Percentiles rank a stretch among this genome's conserved stretches.
Evolutionary conservation across 768 basidiomycete species (phyloP).

Genomic region (Lentinula detonsa): DNA sequence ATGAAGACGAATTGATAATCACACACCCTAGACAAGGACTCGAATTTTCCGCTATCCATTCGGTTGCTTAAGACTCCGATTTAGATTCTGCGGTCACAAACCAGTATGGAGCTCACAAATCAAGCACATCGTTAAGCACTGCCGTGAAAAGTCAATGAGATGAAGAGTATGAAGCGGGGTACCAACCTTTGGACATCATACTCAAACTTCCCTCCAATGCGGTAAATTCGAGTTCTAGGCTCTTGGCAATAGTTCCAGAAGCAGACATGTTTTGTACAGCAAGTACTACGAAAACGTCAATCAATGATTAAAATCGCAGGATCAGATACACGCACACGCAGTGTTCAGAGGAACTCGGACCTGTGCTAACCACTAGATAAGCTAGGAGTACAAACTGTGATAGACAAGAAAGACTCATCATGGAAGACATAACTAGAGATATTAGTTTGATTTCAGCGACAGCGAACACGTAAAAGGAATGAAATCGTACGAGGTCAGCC

Average conservation of each 20-base stretch:
- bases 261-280: constrained; percentile 79
- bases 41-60: constrained; percentile 68
- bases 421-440: constrained; percentile 42
- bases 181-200: constrained; percentile 66
- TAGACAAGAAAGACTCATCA: constrained; percentile 21
- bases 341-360: constrained; percentile 60
- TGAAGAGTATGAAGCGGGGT: not conserved
- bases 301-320: not conserved
- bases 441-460: not conserved
- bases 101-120: constrained; percentile 32
- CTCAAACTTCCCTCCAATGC: constrained; percentile 62
- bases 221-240: constrained; percentile 67
- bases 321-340: constrained; percentile 32
- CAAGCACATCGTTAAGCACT: constrained; percentile 63
- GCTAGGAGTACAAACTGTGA: not conserved
- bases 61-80: constrained; percentile 36
- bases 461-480: constrained; percentile 5
- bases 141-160: not conserved
- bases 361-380: constrained; percentile 2
- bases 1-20: not conserved
- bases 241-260: constrained; percentile 47
- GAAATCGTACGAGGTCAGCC: constrained; percentile 47
- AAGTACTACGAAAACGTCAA: constrained; percentile 29
- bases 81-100: not conserved
- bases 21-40: constrained; percentile 38